Base-by-base conservation (phyloP, 352 stramenopile species). In the Globisporangium emineosum region DNA sequence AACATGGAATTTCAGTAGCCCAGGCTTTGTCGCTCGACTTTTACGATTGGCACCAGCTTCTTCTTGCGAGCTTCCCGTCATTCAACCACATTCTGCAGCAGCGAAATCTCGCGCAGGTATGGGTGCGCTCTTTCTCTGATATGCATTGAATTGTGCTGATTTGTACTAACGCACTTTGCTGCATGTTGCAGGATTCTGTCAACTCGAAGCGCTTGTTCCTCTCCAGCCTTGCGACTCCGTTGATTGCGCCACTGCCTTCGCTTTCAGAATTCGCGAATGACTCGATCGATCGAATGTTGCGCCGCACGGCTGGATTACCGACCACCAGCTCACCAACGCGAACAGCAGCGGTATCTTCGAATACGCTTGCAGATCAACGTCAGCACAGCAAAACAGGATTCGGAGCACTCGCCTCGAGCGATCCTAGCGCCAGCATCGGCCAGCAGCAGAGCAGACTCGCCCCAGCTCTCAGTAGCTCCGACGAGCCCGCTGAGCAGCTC, bases 41-140 rank as follows among this genome's bases (percentile, higher is more conserved):
- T 13, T 85, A 75, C 35, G 65, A 63, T 35, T 90, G 81, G 81
- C 56, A n/a, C 2, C 61, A 81, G 5, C 50, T 90, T 17, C 57
- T 90, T n/a, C 65, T 72, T 13, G 65, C 65, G 1, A 69, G 62
- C 3, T 78, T 75, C 15, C 76, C 75, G 9, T 64, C 66, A 10
- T 64, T 83, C 10, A 27, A 56, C 9, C 33, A 47, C 0, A 37
- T 69, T 5, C 57, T 83, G 1, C 47, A 73, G 21, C 61, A 77
- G 47, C 50, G 56, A 5, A 37, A 61, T 21, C 47, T 83, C 43
- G 65, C 67, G 15, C 40, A 56, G 56, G 66, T 77, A 59, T 13
- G 61, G 63, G 1, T 1, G 33, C 19, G 12, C 25, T 1, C 5
- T 1, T 21, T 23, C 51, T 3, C 32, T 37, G 47, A 50, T 9